phyloP scores from a whole-genome alignment of 2,329 filamentous ascomycete genomes.

The Cercospora nicotianae region DNA sequence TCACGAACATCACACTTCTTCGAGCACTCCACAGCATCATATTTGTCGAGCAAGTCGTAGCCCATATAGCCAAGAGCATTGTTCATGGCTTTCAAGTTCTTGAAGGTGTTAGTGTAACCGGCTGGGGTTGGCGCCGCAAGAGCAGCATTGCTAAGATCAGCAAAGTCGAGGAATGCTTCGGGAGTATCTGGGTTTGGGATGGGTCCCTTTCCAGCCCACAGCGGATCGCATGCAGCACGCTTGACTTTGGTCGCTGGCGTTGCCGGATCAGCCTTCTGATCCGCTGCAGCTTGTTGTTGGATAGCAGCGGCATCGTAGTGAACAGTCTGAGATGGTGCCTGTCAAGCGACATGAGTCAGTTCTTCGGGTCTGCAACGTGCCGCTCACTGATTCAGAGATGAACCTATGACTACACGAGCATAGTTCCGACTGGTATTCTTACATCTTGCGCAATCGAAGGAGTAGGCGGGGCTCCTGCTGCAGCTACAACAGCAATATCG shows the following conservation, averaged over 20 bases:
- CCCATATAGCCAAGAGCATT: conserved; percentile 21
- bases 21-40: conserved; percentile 33
- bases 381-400: not conserved
- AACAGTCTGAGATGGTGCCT: conserved; percentile 14
- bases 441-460: conserved; percentile 12
- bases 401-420: not conserved
- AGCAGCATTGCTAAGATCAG: conserved; percentile 24
- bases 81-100: conserved; percentile 19
- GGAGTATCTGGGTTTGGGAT: conserved; percentile 15
- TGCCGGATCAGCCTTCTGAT: conserved; percentile 10
- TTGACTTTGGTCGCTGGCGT: conserved; percentile 12
- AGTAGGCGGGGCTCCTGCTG: conserved; percentile 12
- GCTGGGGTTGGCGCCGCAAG: conserved; percentile 5
- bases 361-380: not conserved
- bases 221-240: conserved; percentile 15
- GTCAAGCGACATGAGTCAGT: not conserved
- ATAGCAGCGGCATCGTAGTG: conserved; percentile 4
- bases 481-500: conserved; percentile 17
- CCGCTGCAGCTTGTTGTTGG: conserved; percentile 9
- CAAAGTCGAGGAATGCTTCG: conserved; percentile 16
- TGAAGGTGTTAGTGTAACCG: conserved; percentile 17
- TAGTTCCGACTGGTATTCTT: not conserved
- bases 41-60: conserved; percentile 28
- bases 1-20: conserved; percentile 23
- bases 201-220: conserved; percentile 8